Conservation (phyloP, 176 grass and related monocot genomes). For the Tillandsia leiboldiana region DNA sequence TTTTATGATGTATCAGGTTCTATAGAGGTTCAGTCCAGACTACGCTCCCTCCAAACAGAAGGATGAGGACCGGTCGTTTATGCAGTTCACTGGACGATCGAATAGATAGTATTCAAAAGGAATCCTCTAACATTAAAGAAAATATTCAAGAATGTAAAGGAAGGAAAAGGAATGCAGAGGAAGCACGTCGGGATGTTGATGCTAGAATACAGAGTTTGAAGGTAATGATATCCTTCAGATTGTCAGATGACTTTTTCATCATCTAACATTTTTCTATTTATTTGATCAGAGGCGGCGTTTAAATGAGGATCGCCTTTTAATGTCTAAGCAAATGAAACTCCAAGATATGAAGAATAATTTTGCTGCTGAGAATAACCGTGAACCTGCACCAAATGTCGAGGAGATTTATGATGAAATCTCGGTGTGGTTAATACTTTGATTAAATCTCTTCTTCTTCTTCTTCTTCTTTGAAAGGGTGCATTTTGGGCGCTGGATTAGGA, state of each 20-base stretch:
- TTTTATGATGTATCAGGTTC: conserved; percentile 45
- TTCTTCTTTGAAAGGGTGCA: not conserved
- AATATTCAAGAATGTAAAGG: conserved; percentile 23
- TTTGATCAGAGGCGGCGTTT: conserved; percentile 40
- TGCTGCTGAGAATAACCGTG: conserved; percentile 41
- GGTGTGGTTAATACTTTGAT: conserved; percentile 30
- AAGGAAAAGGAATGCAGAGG: conserved; percentile 20
- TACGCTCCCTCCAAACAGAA: conserved; percentile 48
- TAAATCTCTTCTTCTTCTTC: not conserved
- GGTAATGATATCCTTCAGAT: conserved; percentile 35
- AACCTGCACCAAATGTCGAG: conserved; percentile 32
- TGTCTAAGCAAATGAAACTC: conserved; percentile 40
- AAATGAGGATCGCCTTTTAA: conserved; percentile 33
- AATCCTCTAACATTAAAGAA: conserved; percentile 38
- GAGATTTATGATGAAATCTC: conserved; percentile 67
- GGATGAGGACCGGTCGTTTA: conserved; percentile 39
- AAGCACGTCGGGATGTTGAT: conserved; percentile 22
- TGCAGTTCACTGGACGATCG: conserved; percentile 55
- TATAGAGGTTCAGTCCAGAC: conserved; percentile 59
- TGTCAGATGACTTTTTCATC: not conserved
- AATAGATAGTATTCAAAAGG: conserved; percentile 40
- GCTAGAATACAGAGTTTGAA: conserved; percentile 35
- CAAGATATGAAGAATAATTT: conserved; percentile 42
- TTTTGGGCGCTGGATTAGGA: conserved; percentile 11
- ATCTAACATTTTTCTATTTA: conserved; percentile 12